phyloP scores from a whole-genome alignment of 805 yeast species.

The Barnettozyma wickerhamii region DNA sequence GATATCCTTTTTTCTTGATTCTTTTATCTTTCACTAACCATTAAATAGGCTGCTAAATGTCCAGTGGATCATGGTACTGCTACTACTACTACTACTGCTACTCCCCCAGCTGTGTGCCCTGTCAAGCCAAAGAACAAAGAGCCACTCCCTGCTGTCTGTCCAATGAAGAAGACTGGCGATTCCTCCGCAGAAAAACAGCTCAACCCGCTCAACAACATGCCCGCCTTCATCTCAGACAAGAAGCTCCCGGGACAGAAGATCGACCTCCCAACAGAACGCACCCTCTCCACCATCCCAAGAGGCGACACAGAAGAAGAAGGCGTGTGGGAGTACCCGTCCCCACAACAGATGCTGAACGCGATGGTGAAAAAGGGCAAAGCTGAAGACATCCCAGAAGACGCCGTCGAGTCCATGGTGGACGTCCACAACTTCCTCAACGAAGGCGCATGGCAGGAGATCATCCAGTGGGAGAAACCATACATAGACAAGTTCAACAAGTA shows the following conservation, averaged over 20 bases:
- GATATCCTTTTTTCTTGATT: background rate
- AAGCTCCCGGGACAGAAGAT: slow-evolving; percentile 77
- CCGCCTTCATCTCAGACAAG: slow-evolving; percentile 58
- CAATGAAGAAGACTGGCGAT: slow-evolving; percentile 30
- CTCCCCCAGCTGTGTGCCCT: slow-evolving; percentile 33
- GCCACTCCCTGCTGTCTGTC: slow-evolving; percentile 35
- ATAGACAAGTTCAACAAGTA: slow-evolving; percentile 46
- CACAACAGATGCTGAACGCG: slow-evolving; percentile 98
- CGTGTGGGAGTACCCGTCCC: slow-evolving; percentile 98
- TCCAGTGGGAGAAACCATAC: slow-evolving; percentile 84
- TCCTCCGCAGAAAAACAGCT: slow-evolving; percentile 25
- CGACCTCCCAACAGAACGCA: slow-evolving; percentile 77
- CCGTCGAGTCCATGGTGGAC: slow-evolving; percentile 94
- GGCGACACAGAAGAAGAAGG: slow-evolving; percentile 65
- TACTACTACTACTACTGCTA: background rate
- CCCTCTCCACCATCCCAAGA: slow-evolving; percentile 81
- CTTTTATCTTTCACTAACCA: too few species aligned
- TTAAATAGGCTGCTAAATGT: slow-evolving; percentile 13
- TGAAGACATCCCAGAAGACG: slow-evolving; percentile 87
- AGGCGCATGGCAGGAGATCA: slow-evolving; percentile 95
- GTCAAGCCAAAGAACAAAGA: slow-evolving; percentile 29
- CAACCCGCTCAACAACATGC: slow-evolving; percentile 90
- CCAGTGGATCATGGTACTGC: slow-evolving; percentile 8
- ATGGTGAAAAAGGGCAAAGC: slow-evolving; percentile 92
- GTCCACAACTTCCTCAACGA: slow-evolving; percentile 95